These are phyloP conservation scores for Chimonanthus salicifolius DNA, from an alignment of 164 flowering plant species.

Conservation along the genomic window DNA sequence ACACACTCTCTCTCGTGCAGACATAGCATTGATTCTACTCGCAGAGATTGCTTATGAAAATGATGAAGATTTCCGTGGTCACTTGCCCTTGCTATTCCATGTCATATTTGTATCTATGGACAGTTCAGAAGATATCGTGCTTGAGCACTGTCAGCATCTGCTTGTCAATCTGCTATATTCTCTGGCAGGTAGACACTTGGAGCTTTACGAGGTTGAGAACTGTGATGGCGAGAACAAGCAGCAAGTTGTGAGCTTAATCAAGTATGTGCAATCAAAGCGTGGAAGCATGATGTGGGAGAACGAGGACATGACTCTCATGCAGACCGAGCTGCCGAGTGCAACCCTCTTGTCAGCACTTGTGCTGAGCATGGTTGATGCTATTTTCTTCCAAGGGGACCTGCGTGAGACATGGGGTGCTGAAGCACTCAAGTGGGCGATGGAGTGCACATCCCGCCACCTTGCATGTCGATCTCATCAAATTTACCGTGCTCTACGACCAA, in stretches of 20 bases:
- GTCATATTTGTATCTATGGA: slow-evolving; percentile 98
- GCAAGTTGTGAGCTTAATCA: slow-evolving; percentile 94
- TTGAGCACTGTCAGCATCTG: slow-evolving; percentile 95
- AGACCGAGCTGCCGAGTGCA: slow-evolving; percentile 89
- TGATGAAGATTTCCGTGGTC: slow-evolving; percentile 93
- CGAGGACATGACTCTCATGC: slow-evolving; percentile 80
- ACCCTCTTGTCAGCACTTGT: slow-evolving; percentile 91
- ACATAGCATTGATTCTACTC: slow-evolving; percentile 87
- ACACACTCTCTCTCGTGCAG: slow-evolving; percentile 89
- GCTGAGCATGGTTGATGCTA: slow-evolving; percentile 98
- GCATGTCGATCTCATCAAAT: slow-evolving; percentile 99
- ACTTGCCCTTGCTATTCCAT: slow-evolving; percentile 89
- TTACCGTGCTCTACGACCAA: slow-evolving; percentile 84
- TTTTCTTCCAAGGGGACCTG: slow-evolving; percentile 96
- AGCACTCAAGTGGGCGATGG: slow-evolving; percentile 99
- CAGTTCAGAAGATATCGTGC: slow-evolving; percentile 94
- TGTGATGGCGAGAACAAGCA: slow-evolving; percentile 95
- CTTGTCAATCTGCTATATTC: slow-evolving; percentile 93
- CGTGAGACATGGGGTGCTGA: slow-evolving; percentile 96
- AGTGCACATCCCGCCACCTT: slow-evolving; percentile 92
- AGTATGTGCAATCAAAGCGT: slow-evolving; percentile 95
- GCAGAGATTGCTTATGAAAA: slow-evolving; percentile 98
- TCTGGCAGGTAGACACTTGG: slow-evolving; percentile 92
- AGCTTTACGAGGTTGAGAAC: slow-evolving; percentile 88
- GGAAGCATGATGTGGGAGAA: slow-evolving; percentile 99